Base-by-base conservation (phyloP, 73 alveolate species). In the Paramecium sonneborni region DNA sequence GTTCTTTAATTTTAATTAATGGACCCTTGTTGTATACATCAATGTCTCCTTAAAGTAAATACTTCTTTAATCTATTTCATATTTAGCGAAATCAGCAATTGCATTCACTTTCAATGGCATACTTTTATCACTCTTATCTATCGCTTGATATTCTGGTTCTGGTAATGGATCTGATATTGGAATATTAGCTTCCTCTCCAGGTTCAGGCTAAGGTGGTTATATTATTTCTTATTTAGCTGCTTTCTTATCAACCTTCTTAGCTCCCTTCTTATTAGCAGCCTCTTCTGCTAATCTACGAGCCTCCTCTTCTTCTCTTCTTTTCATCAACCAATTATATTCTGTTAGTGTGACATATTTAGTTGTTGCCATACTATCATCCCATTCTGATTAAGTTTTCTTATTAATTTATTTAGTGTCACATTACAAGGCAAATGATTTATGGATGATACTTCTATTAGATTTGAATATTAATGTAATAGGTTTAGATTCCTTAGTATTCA, bases 321-420 rank as follows among this genome's bases (percentile, higher is more conserved):
- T 96, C 93, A 96, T 85, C 55, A 98, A 93, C 93, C 97, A 97
- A 67, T 95, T 97, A 88, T 96, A 98, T 92, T 98, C 99, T 20
- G 98, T 92, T 46, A 97, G 96, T 37, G 99, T 96, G 12, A 98
- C 99, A 92, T 96, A 96, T 70, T 96, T 97, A 82, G 96, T 76
- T 2, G 97, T 96, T 56, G 94, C 95, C 96, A 96, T 94, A 35
- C 98, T 93, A 79, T 97, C 99, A 89, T 98, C 99, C 99, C 99
- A 98, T 92, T 97, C 99, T 67, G 96, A 92, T 34, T 94, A 97
- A 55, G 91, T 93, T 55, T 93, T 94, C 85, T 97, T 96, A 3
- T 97, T 97, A 76, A 98, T 95, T 91, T 95, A 94, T 67, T 85
- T 95, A 37, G 99, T 95, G 85, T 98, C 99, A 69, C 98, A 95